Percentiles rank a stretch among this genome's conserved stretches.
These are phyloP conservation scores for Tetragonia tetragonoides DNA, from an alignment of 148 eudicot genomes.

Conservation along the genomic window DNA sequence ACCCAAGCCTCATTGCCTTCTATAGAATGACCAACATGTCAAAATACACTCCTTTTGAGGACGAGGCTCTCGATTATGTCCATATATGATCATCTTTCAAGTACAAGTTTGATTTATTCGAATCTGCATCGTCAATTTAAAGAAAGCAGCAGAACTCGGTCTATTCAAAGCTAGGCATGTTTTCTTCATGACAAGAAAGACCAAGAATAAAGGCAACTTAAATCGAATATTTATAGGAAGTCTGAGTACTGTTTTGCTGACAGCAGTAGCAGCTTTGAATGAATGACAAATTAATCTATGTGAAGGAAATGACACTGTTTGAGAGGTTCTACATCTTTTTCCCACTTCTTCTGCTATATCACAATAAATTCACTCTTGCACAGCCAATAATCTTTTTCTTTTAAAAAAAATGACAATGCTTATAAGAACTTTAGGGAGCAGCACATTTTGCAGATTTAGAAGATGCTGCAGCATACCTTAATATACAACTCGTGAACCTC, in stretches of 20 bases:
- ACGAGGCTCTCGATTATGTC: neutral
- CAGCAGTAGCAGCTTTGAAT: neutral
- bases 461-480: conserved; percentile 54
- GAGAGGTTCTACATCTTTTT: neutral
- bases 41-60: too few relatives aligned
- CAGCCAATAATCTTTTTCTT: neutral
- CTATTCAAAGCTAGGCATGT: neutral
- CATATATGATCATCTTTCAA: neutral
- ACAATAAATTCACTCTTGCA: neutral
- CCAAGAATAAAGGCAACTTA: neutral
- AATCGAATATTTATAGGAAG: neutral
- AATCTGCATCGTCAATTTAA: neutral
- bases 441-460: neutral
- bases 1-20: too few relatives aligned
- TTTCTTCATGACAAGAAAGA: neutral
- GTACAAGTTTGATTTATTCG: neutral
- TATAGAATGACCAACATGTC: too few relatives aligned
- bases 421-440: neutral
- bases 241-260: neutral
- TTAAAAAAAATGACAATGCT: neutral
- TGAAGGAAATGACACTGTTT: neutral
- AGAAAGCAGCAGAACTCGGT: neutral
- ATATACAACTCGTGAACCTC: conserved; percentile 96
- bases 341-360: neutral
- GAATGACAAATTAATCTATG: neutral